phyloP scores from a whole-genome alignment of 495 filamentous ascomycete species.

The Penicillium crystallinum region DNA sequence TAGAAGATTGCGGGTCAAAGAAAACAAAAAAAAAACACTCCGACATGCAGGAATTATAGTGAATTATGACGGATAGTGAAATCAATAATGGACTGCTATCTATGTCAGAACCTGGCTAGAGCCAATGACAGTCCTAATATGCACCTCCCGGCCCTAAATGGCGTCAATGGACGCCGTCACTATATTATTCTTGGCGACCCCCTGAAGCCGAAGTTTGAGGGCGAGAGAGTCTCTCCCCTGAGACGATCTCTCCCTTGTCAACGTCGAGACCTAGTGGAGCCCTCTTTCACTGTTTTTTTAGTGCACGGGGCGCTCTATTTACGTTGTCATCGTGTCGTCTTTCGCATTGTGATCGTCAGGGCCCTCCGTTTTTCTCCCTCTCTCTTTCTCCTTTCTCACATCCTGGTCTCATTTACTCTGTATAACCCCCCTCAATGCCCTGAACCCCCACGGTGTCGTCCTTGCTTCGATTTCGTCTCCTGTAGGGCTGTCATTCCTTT shows the following conservation, averaged over 20 bases:
- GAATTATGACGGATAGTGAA: not conserved
- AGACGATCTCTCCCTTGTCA: slow-evolving; percentile 6
- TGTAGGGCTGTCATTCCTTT: slow-evolving; percentile 41
- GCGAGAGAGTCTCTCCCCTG: not conserved
- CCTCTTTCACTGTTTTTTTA: slow-evolving; percentile 1
- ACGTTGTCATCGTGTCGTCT: slow-evolving; percentile 4
- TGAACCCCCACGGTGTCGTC: not conserved
- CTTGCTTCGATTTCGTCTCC: not conserved
- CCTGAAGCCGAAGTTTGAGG: slow-evolving; percentile 4
- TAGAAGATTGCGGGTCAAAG: slow-evolving; percentile 12
- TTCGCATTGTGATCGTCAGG: slow-evolving; percentile 29
- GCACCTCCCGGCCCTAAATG: not conserved
- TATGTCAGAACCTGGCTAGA: not conserved
- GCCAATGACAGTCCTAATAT: not conserved
- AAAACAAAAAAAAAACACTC: slow-evolving; percentile 1
- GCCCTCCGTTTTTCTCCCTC: slow-evolving; percentile 19
- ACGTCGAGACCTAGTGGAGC: slow-evolving; percentile 1
- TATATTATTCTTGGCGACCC: slow-evolving; percentile 14
- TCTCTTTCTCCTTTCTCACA: slow-evolving; percentile 14
- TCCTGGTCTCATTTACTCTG: slow-evolving; percentile 12
- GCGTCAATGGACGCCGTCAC: not conserved
- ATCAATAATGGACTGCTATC: not conserved
- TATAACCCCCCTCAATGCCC: not conserved
- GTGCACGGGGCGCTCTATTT: slow-evolving; percentile 20
- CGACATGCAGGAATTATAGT: not conserved